These are phyloP conservation scores for Cytospora paraplurivora DNA, from an alignment of 2,329 filamentous ascomycete genomes.

Conservation along the genomic window DNA sequence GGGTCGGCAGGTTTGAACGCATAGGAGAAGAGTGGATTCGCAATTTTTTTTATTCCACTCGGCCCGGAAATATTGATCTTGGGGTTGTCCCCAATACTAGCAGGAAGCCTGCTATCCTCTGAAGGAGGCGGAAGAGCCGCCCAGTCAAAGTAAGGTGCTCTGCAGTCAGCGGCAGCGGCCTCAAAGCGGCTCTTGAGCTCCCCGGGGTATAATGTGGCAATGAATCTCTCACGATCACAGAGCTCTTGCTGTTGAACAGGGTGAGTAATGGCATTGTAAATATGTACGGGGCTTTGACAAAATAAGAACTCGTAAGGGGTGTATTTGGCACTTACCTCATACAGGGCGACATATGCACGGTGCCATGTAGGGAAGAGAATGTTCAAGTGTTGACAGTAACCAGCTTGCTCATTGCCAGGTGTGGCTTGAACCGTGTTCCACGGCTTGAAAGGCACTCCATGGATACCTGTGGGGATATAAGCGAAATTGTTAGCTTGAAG, in stretches of 20 bases:
- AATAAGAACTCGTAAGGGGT: too few relatives aligned
- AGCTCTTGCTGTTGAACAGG: slow-evolving; percentile 42
- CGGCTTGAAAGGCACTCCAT: slow-evolving; percentile 68
- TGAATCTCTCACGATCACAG: slow-evolving; percentile 40
- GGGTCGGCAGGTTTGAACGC: slow-evolving; percentile 61
- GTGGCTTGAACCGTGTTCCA: slow-evolving; percentile 56
- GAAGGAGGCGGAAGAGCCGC: slow-evolving; percentile 47
- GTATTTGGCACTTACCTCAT: slow-evolving; percentile 48
- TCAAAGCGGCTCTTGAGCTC: slow-evolving; percentile 52
- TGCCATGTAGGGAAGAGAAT: slow-evolving; percentile 83
- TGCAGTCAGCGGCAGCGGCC: slow-evolving; percentile 52
- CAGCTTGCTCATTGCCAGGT: slow-evolving; percentile 56
- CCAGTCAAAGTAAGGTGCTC: slow-evolving; percentile 65
- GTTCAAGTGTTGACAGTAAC: slow-evolving; percentile 78
- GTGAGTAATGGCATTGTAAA: slow-evolving; percentile 6
- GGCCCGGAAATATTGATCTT: slow-evolving; percentile 56
- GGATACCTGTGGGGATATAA: slow-evolving; percentile 61
- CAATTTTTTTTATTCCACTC: slow-evolving; percentile 55
- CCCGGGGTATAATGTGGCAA: slow-evolving; percentile 52
- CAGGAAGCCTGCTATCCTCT: slow-evolving; percentile 51
- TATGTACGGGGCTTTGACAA: neutral
- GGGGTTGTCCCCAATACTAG: slow-evolving; percentile 48
- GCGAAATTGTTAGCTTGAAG: slow-evolving; percentile 13
- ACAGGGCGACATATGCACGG: slow-evolving; percentile 71
- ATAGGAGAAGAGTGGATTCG: slow-evolving; percentile 65